phyloP scores from a whole-genome alignment of 257 asterid genomes.

The Lavandula angustifolia region DNA sequence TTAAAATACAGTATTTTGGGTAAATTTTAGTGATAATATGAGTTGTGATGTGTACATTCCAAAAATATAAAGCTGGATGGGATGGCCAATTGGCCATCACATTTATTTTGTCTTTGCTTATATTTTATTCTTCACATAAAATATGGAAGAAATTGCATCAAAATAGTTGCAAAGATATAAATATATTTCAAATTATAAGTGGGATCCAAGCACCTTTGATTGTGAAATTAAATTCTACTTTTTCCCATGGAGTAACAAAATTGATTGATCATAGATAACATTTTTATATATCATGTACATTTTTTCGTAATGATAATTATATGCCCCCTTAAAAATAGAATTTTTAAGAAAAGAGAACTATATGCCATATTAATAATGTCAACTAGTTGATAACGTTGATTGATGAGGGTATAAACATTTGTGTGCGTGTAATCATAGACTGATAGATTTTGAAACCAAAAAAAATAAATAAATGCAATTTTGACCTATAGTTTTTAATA shows the following conservation, averaged over 20 bases:
- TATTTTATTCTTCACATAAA: neutral
- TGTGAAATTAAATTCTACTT: conserved; percentile 19
- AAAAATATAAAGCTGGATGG: conserved; percentile 34
- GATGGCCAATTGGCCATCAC: conserved; percentile 28
- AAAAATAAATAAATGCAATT: too few relatives aligned
- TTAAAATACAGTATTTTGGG: conserved; percentile 16
- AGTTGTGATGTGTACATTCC: conserved; percentile 35
- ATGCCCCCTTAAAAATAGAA: neutral
- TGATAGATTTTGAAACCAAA: too few relatives aligned
- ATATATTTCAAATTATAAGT: conserved; percentile 20
- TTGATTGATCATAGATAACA: neutral
- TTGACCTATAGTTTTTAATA: too few relatives aligned
- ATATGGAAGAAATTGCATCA: conserved; percentile 4
- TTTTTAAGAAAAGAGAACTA: too few relatives aligned
- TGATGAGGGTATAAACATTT: too few relatives aligned
- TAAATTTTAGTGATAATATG: conserved; percentile 35
- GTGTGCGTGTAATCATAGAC: too few relatives aligned
- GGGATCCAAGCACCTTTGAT: conserved; percentile 32
- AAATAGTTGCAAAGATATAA: conserved; percentile 1
- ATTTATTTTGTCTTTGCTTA: conserved; percentile 23
- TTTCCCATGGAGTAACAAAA: neutral
- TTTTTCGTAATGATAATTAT: conserved; percentile 5
- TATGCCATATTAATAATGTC: neutral
- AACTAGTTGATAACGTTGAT: neutral
- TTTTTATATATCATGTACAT: conserved; percentile 9